Conservation (phyloP, 108 stramenopile genomes). For the Nitzschia inconspicua region DNA sequence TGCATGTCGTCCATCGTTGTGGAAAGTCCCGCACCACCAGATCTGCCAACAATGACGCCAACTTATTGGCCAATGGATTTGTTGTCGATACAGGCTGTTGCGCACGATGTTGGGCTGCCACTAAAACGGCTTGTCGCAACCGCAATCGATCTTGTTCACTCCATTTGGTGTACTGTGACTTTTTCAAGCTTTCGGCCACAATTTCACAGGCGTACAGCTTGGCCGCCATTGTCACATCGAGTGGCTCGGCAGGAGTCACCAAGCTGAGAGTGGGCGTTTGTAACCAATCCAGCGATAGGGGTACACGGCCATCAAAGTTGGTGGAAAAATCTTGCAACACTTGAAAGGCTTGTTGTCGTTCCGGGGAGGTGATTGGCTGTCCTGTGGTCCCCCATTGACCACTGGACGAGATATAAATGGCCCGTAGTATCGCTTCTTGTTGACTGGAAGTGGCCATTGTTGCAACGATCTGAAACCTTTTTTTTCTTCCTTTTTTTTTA, state of each 20-base stretch:
- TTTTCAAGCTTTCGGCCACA: slow-evolving; percentile 54
- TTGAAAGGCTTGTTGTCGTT: slow-evolving; percentile 61
- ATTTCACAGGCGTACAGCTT: slow-evolving; percentile 80
- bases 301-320: slow-evolving; percentile 59
- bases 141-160: slow-evolving; percentile 56
- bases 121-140: slow-evolving; percentile 59
- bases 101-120: slow-evolving; percentile 48
- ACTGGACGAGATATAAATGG: slow-evolving; percentile 77
- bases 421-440: slow-evolving; percentile 58
- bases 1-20: slow-evolving; percentile 80
- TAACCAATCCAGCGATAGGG: slow-evolving; percentile 49
- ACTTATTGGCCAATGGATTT: slow-evolving; percentile 63
- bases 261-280: slow-evolving; percentile 24
- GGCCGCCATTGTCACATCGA: slow-evolving; percentile 60
- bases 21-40: slow-evolving; percentile 81
- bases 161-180: slow-evolving; percentile 45
- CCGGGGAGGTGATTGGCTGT: slow-evolving; percentile 34
- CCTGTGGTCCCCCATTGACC: slow-evolving; percentile 29
- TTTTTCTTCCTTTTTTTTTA: too few relatives aligned
- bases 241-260: slow-evolving; percentile 17
- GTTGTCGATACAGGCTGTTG: slow-evolving; percentile 11
- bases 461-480: not conserved
- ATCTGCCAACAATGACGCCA: slow-evolving; percentile 67
- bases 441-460: slow-evolving; percentile 11
- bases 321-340: slow-evolving; percentile 72